Evolutionary conservation across 768 basidiomycete species (phyloP).

Genomic region (Mycena sanguinolenta): DNA sequence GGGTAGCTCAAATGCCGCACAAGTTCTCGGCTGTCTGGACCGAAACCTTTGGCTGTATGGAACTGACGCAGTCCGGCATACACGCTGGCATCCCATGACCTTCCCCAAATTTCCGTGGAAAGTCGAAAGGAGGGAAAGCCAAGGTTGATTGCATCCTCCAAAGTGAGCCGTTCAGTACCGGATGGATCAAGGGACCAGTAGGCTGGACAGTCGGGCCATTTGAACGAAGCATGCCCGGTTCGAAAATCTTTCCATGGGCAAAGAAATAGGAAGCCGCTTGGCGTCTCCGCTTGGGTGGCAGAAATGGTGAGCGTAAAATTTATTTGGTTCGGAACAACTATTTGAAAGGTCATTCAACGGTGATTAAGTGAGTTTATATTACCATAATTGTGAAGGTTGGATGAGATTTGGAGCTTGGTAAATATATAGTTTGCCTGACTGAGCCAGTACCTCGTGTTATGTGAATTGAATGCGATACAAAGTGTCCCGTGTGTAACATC

Average conservation of each 20-base stretch:
- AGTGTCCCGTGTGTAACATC: not conserved
- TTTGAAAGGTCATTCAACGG: not conserved
- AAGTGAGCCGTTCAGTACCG: not conserved
- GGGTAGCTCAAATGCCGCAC: not conserved
- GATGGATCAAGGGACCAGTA: not conserved
- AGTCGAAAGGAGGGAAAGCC: not conserved
- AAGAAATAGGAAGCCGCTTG: not conserved
- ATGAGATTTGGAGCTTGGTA: not conserved
- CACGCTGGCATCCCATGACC: too few species aligned
- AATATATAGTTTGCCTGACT: conserved; percentile 2
- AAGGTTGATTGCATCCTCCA: not conserved
- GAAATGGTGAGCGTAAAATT: not conserved
- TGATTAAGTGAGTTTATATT: not conserved
- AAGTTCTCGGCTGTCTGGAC: conserved; percentile 15
- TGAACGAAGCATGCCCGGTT: not conserved
- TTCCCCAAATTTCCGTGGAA: too few species aligned
- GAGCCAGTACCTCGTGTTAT: not conserved
- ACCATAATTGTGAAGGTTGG: not conserved
- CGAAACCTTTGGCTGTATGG: conserved; percentile 14
- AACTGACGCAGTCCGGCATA: not conserved
- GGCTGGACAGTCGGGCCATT: not conserved
- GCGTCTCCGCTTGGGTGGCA: not conserved
- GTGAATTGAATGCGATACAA: not conserved
- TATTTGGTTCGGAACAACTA: not conserved
- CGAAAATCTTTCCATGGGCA: not conserved